Evolutionary conservation across 2,329 filamentous ascomycete species (phyloP), one percentile per base, ranked within the genome.

Genomic region (Zasmidium cellare): DNA sequence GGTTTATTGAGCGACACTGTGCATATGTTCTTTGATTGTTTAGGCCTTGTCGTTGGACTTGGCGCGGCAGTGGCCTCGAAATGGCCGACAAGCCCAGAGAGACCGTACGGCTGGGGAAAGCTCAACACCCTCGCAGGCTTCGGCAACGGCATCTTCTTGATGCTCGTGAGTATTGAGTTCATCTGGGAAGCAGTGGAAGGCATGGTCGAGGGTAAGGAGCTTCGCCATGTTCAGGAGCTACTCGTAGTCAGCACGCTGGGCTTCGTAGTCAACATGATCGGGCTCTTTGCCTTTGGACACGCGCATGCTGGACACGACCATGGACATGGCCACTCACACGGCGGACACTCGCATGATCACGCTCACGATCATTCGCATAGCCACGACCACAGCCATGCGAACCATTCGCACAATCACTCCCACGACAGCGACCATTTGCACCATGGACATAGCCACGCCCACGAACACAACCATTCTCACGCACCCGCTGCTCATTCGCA

Each of bases 1-100:
- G 94, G 94, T 2, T 82, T 99, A n/a, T 84, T 99, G 18, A 96
- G 92, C 65, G 94, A 99, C 75, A 97, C 92, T 69, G 94, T 99
- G 62, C 94, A 99, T 76, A 99, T 99, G 94, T 93, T 99, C 70
- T 97, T 99, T 68, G 94, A 99, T 75, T 99, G 94, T 66, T 87
- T 97, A 35, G 94, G 93, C 19, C 82, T 99, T 24, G 85, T 90
- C 1, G 92, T 99, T 35, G 94, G 94, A 11, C 80, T 99, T 9
- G 88, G 93, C 67, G 94, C 94, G 24, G 89, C 93, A 1, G 92
- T 99, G 5, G 91, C 96, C 80, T 94, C 91, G 76, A 97, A 97
- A 75, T 97, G 94, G 92, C 92, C 92, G 1, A 89, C 92, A 0
- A 96, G 89, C 71, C 82, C 89, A 58, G 83, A 87, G 19, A 97